Evolutionary conservation across 768 basidiomycete species (phyloP).

Genomic region (Tylopilus balloui): DNA sequence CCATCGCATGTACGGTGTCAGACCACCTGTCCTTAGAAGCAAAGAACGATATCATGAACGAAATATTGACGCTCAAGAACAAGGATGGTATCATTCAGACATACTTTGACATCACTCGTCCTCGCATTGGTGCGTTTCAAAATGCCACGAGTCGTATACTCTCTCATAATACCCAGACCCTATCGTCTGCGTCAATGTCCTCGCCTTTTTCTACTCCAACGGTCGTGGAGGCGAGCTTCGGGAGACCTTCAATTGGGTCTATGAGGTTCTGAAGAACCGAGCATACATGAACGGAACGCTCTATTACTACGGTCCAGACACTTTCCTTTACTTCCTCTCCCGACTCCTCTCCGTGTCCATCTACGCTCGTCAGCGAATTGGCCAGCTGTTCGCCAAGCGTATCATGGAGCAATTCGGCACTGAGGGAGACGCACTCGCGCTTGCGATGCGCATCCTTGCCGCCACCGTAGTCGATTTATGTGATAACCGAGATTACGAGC

Average conservation of each 20-base stretch:
- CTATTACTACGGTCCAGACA: slow-evolving; percentile 18
- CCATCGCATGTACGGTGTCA: slow-evolving; percentile 18
- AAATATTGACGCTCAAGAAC: slow-evolving; percentile 14
- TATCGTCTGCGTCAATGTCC: slow-evolving; percentile 17
- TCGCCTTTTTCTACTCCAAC: slow-evolving; percentile 21
- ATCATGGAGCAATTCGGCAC: slow-evolving; percentile 14
- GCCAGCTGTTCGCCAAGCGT: slow-evolving; percentile 14
- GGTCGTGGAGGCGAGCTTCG: slow-evolving; percentile 14
- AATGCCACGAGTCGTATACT: neutral
- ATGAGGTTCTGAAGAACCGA: slow-evolving; percentile 19
- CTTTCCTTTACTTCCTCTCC: slow-evolving; percentile 23
- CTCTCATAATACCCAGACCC: slow-evolving; percentile 7
- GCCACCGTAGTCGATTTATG: slow-evolving; percentile 9
- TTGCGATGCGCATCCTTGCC: slow-evolving; percentile 17
- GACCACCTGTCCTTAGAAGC: slow-evolving; percentile 8
- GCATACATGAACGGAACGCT: slow-evolving; percentile 18
- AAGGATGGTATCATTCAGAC: slow-evolving; percentile 20
- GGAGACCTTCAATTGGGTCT: slow-evolving; percentile 22
- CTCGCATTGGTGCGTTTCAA: slow-evolving; percentile 17
- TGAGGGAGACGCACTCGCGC: slow-evolving; percentile 18
- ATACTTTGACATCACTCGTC: slow-evolving; percentile 19
- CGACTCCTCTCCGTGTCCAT: slow-evolving; percentile 16
- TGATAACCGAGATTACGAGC: slow-evolving; percentile 16
- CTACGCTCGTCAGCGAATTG: slow-evolving; percentile 13
- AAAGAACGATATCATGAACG: slow-evolving; percentile 22